Evolutionary conservation across 495 filamentous ascomycete genomes (phyloP).

Genomic region (Staphylotrichum longicolle): DNA sequence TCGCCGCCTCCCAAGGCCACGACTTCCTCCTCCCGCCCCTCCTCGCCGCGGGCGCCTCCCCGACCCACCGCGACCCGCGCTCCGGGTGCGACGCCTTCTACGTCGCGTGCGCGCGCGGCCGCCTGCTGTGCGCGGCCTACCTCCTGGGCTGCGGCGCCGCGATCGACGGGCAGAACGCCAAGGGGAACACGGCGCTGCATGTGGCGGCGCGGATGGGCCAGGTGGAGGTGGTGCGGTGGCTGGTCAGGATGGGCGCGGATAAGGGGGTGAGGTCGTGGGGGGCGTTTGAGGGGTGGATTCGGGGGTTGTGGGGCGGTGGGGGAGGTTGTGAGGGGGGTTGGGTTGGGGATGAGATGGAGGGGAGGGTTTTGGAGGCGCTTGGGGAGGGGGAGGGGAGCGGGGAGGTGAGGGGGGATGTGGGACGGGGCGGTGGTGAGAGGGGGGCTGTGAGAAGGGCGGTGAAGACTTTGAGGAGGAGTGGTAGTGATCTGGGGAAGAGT

Average conservation of each 20-base stretch:
- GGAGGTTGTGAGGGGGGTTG: constrained; percentile 17
- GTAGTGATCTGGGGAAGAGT: no score
- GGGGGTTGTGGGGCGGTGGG: constrained; percentile 9
- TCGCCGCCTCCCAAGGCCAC: constrained; percentile 14
- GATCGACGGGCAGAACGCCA: constrained; percentile 12
- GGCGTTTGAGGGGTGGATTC: constrained; percentile 6
- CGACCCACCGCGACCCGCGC: background rate
- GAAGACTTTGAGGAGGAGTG: no score
- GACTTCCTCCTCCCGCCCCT: constrained; percentile 13
- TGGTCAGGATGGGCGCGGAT: constrained; percentile 22
- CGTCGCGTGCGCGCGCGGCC: constrained; percentile 16
- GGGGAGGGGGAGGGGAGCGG: no score
- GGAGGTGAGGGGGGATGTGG: no score
- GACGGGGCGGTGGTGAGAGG: no score
- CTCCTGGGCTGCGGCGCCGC: constrained; percentile 17
- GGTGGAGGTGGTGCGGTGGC: constrained; percentile 18
- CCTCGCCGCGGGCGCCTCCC: background rate
- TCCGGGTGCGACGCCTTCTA: constrained; percentile 17
- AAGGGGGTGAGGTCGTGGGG: background rate
- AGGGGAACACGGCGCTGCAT: constrained; percentile 22
- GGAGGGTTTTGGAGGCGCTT: no score
- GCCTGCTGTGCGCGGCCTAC: constrained; percentile 9
- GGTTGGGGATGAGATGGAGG: background rate
- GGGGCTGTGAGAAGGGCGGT: no score
- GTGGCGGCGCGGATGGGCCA: constrained; percentile 16